phyloP scores from a whole-genome alignment of 768 basidiomycete genomes.

The Pulveroboletus sp. region DNA sequence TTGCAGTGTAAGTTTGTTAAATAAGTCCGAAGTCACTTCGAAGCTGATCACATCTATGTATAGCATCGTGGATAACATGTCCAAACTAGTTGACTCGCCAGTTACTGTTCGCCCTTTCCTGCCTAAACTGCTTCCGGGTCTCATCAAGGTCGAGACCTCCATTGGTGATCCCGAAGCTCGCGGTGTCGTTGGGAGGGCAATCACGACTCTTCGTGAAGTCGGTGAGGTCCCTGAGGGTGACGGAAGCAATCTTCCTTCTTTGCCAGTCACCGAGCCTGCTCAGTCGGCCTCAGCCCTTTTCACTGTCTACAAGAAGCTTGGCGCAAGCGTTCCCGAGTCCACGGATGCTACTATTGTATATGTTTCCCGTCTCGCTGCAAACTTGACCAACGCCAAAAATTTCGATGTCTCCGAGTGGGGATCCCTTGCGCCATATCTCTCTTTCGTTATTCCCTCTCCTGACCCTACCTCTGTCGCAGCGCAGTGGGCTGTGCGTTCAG shows the following conservation, averaged over 20 bases:
- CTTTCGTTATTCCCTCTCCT: conserved; percentile 59
- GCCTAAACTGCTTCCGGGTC: conserved; percentile 90
- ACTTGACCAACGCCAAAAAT: conserved; percentile 87
- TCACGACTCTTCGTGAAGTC: conserved; percentile 92
- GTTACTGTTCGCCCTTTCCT: conserved; percentile 96
- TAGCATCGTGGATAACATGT: conserved; percentile 97
- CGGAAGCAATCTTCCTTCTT: conserved; percentile 86
- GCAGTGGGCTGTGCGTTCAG: conserved; percentile 90
- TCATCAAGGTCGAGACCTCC: conserved; percentile 92
- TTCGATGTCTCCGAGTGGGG: conserved; percentile 91
- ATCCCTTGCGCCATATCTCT: conserved; percentile 71
- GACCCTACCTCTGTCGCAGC: conserved; percentile 66
- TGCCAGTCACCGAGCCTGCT: conserved; percentile 72
- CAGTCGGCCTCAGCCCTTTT: conserved; percentile 65
- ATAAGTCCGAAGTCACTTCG: conserved; percentile 8
- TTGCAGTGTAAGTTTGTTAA: conserved; percentile 75
- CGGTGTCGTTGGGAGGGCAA: conserved; percentile 85
- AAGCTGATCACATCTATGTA: conserved; percentile 18
- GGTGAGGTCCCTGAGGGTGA: conserved; percentile 86
- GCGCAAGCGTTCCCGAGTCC: conserved; percentile 52
- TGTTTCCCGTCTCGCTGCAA: conserved; percentile 75
- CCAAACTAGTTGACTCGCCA: conserved; percentile 94
- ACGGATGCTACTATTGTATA: conserved; percentile 65
- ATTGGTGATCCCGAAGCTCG: conserved; percentile 99
- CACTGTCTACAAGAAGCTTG: conserved; percentile 84